These are phyloP conservation scores for Ophiosphaerella korrae DNA, from an alignment of 2,329 filamentous ascomycete species.

Conservation along the genomic window DNA sequence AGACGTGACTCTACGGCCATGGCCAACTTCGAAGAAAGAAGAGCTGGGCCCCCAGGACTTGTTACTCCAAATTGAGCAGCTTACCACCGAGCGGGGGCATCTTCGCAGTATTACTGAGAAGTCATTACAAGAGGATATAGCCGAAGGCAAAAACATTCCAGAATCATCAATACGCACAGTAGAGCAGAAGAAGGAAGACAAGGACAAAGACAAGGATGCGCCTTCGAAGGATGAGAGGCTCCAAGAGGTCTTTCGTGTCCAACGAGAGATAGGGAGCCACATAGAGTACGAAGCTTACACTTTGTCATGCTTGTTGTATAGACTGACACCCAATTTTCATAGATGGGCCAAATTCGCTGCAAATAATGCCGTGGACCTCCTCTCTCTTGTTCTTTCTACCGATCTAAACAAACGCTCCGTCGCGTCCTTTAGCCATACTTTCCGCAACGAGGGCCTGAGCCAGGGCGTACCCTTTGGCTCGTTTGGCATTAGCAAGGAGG, in stretches of 20 bases:
- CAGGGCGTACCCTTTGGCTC: constrained; percentile 46
- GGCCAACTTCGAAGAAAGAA: constrained; percentile 58
- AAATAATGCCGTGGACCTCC: constrained; percentile 39
- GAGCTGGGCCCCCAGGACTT: constrained; percentile 60
- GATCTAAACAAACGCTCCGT: constrained; percentile 34
- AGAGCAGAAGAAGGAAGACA: constrained; percentile 50
- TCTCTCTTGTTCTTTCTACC: constrained; percentile 38
- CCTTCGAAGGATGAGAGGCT: constrained; percentile 40
- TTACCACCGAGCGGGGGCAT: constrained; percentile 78
- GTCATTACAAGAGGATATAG: constrained; percentile 71
- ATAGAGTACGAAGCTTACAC: constrained; percentile 54
- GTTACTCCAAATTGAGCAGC: constrained; percentile 76
- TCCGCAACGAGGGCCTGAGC: constrained; percentile 28
- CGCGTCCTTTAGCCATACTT: constrained; percentile 33
- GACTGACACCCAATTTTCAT: constrained; percentile 10
- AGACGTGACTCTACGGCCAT: constrained; percentile 66
- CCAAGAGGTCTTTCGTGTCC: constrained; percentile 48
- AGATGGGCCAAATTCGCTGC: constrained; percentile 41
- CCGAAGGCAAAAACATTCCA: constrained; percentile 47
- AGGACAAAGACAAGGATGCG: constrained; percentile 32
- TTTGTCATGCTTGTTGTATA: constrained; percentile 43
- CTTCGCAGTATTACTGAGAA: constrained; percentile 81
- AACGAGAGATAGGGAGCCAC: constrained; percentile 49
- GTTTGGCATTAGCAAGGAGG: constrained; percentile 34
- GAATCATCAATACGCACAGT: constrained; percentile 51